These are phyloP conservation scores for Skeletonema costatum DNA, from an alignment of 108 stramenopile species.

Conservation along the genomic window DNA sequence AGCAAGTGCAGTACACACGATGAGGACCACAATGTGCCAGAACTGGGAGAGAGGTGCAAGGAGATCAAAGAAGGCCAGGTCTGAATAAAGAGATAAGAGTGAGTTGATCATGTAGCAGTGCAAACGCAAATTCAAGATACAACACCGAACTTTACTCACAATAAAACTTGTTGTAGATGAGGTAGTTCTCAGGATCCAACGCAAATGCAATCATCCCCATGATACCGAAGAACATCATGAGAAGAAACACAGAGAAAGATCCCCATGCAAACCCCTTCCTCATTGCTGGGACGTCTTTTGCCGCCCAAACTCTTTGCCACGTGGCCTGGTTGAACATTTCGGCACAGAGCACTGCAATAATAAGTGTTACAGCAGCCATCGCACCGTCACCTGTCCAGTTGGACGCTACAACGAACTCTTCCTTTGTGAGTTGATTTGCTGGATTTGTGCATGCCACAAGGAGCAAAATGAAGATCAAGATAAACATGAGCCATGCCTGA, in stretches of 20 bases:
- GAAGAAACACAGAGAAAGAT: conserved; percentile 55
- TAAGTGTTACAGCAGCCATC: conserved; percentile 65
- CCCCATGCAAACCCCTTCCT: conserved; percentile 66
- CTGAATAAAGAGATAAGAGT: conserved; percentile 2
- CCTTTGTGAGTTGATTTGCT: conserved; percentile 56
- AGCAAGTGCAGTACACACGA: conserved; percentile 67
- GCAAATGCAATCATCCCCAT: conserved; percentile 86
- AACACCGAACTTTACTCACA: conserved; percentile 17
- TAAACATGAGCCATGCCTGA: conserved; percentile 67
- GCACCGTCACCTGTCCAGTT: conserved; percentile 71
- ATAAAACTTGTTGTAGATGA: conserved; percentile 61
- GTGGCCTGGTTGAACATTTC: conserved; percentile 80
- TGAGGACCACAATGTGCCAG: conserved; percentile 74
- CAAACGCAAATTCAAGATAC: not conserved
- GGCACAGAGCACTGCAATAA: conserved; percentile 69
- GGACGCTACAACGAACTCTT: conserved; percentile 65
- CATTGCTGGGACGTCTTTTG: conserved; percentile 57
- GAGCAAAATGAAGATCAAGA: conserved; percentile 63
- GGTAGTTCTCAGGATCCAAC: conserved; percentile 66
- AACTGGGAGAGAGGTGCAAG: conserved; percentile 54
- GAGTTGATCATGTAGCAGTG: not conserved
- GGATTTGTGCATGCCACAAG: conserved; percentile 57
- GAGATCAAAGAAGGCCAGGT: conserved; percentile 77
- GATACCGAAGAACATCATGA: conserved; percentile 87
- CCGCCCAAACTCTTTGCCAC: conserved; percentile 85